Evolutionary conservation across 23 red algal genomes (phyloP).

Genomic region (Pyropia haitanensis): DNA sequence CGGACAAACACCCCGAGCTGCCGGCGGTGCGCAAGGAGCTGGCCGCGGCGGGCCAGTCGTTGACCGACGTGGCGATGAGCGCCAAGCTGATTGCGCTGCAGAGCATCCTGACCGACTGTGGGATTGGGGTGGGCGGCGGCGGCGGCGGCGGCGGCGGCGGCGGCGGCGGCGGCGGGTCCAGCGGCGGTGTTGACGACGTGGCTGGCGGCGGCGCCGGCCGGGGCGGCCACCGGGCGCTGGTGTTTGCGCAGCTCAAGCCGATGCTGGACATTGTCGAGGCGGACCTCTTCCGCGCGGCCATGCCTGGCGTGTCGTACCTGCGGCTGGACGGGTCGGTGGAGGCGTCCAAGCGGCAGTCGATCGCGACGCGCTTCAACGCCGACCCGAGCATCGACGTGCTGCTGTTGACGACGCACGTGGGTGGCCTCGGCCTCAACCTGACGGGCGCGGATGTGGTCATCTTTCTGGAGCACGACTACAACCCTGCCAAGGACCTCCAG

Average conservation of each 20-base stretch:
- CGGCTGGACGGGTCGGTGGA: conserved; percentile 87
- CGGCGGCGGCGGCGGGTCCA: conserved; percentile 42
- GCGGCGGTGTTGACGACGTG: no score
- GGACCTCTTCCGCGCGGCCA: conserved; percentile 58
- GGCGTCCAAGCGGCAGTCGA: conserved; percentile 55
- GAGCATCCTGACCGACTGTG: conserved; percentile 69
- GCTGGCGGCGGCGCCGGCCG: conserved; percentile 2
- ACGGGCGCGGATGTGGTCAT: conserved; percentile 94
- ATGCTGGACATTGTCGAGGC: conserved; percentile 88
- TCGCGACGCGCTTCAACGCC: conserved; percentile 93
- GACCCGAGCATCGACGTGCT: conserved; percentile 92
- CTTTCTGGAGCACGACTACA: conserved; percentile 95
- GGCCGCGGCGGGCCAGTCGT: conserved; percentile 11
- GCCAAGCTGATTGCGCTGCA: conserved; percentile 58
- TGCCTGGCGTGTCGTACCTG: conserved; percentile 78
- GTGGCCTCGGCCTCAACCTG: conserved; percentile 93
- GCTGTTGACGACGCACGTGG: conserved; percentile 86
- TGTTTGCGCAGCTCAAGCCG: conserved; percentile 88
- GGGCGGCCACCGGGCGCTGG: conserved; percentile 80
- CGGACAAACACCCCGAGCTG: conserved; percentile 29
- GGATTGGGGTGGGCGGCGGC: conserved; percentile 30
- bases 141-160: conserved; percentile 7
- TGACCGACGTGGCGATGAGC: conserved; percentile 53
- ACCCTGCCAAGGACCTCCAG: conserved; percentile 92
- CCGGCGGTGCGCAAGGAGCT: conserved; percentile 21